Evolutionary conservation across 1,284 basidiomycete genomes (phyloP).

Genomic region (Ganoderma lucidum): DNA sequence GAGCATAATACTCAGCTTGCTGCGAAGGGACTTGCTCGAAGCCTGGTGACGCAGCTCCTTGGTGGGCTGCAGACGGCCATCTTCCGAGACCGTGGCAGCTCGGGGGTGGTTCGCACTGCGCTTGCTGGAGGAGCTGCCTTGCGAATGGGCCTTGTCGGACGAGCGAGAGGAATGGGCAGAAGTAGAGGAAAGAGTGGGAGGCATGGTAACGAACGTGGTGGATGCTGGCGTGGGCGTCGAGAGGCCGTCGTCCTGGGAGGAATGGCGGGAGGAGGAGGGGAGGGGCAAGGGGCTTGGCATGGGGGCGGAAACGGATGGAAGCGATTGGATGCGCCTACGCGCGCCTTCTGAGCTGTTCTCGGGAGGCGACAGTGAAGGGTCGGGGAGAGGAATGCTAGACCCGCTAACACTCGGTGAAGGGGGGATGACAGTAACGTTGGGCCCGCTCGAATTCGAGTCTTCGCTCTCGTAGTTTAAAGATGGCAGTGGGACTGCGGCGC

Average conservation of each 20-base stretch:
- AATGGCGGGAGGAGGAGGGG: slow-evolving; percentile 27
- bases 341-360: slow-evolving; percentile 20
- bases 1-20: slow-evolving; percentile 38
- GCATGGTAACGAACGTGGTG: slow-evolving; percentile 34
- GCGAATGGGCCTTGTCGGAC: slow-evolving; percentile 28
- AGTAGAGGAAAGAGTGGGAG: slow-evolving; percentile 38
- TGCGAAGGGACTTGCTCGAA: slow-evolving; percentile 37
- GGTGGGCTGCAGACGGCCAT: slow-evolving; percentile 25
- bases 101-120: slow-evolving; percentile 28
- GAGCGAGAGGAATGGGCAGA: slow-evolving; percentile 45
- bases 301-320: slow-evolving; percentile 24
- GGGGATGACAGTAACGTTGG: slow-evolving; percentile 64
- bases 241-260: slow-evolving; percentile 36
- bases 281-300: slow-evolving; percentile 1
- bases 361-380: slow-evolving; percentile 9
- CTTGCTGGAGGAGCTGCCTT: slow-evolving; percentile 20
- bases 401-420: slow-evolving; percentile 54
- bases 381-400: slow-evolving; percentile 31
- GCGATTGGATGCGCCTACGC: slow-evolving; percentile 33
- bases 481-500: slow-evolving; percentile 19
- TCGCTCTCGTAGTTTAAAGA: slow-evolving; percentile 32
- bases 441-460: slow-evolving; percentile 53
- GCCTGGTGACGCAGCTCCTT: slow-evolving; percentile 34
- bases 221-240: slow-evolving; percentile 43
- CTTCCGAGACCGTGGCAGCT: slow-evolving; percentile 30